A percentile compares a stretch with the other conserved stretches of the same genome.
These are phyloP conservation scores for Fraxinus ornus DNA, from an alignment of 305 asterid species.

Conservation along the genomic window DNA sequence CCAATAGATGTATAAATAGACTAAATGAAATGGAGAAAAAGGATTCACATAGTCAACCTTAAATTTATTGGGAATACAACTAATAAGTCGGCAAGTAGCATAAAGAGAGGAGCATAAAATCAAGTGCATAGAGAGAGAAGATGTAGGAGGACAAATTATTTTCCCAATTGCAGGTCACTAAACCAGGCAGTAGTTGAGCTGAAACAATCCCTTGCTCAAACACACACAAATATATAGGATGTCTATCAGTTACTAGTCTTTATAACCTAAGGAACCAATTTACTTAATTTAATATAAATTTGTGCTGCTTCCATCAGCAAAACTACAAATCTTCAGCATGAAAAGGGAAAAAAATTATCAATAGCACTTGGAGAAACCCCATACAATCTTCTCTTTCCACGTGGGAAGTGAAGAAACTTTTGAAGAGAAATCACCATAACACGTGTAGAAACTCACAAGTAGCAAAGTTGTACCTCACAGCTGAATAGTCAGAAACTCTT, in stretches of 20 bases:
- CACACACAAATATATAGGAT: neutral
- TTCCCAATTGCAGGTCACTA: neutral
- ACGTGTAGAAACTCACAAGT: neutral
- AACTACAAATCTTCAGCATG: neutral
- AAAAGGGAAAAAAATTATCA: neutral
- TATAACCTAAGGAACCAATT: neutral
- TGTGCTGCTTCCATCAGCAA: neutral
- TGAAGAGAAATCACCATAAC: neutral
- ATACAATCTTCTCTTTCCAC: neutral
- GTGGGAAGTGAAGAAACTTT: neutral
- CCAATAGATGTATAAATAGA: neutral
- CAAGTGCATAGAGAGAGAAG: constrained; percentile 14
- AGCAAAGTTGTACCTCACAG: constrained; percentile 51
- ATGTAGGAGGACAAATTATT: constrained; percentile 1
- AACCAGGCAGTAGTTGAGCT: neutral
- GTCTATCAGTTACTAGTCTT: neutral
- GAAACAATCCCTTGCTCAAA: neutral
- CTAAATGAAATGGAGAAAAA: neutral
- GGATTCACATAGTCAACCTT: neutral
- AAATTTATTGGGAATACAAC: neutral
- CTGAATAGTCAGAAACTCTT: constrained; percentile 43
- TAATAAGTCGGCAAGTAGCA: neutral
- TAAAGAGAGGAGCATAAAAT: neutral
- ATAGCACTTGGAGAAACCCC: neutral
- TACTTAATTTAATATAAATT: neutral